These are phyloP conservation scores for Aegilops speltoides DNA, from an alignment of 176 grass and related monocot genomes.

Conservation along the genomic window DNA sequence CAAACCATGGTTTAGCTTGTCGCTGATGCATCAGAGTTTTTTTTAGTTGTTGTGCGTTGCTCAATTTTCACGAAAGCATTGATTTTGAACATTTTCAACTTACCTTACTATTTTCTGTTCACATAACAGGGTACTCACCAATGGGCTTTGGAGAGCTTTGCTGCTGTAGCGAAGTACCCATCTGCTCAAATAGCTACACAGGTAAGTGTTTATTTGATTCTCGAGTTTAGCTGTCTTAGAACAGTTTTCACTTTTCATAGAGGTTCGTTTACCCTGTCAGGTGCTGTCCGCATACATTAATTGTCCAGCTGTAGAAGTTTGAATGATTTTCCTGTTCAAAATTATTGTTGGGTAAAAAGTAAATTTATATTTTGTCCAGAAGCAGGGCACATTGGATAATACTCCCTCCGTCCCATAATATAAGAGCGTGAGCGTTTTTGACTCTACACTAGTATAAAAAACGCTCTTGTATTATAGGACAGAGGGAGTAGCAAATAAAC, in stretches of 20 bases:
- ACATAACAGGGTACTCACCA: constrained; percentile 62
- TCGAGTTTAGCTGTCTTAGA: background rate
- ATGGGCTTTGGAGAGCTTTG: constrained; percentile 91
- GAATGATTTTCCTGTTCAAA: background rate
- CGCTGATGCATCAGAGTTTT: background rate
- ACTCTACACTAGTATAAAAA: no score
- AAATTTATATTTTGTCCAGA: background rate
- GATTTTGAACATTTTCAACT: background rate
- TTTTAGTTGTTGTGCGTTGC: background rate
- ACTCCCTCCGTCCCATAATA: no score
- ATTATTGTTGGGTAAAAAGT: constrained; percentile 1
- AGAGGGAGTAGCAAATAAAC: background rate
- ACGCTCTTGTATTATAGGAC: no score
- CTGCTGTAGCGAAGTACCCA: constrained; percentile 84
- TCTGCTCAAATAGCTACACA: constrained; percentile 87
- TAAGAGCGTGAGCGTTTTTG: no score
- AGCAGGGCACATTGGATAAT: background rate
- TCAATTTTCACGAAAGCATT: background rate
- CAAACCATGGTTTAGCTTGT: background rate
- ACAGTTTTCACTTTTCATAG: background rate
- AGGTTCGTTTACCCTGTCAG: background rate
- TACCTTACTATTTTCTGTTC: constrained; percentile 11
- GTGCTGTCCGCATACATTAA: background rate
- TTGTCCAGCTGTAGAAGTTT: background rate
- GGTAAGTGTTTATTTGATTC: constrained; percentile 48